Percentiles rank a stretch among this genome's conserved stretches.
These are phyloP conservation scores for Leucogyrophana mollusca DNA, from an alignment of 768 basidiomycete genomes.

Conservation along the genomic window DNA sequence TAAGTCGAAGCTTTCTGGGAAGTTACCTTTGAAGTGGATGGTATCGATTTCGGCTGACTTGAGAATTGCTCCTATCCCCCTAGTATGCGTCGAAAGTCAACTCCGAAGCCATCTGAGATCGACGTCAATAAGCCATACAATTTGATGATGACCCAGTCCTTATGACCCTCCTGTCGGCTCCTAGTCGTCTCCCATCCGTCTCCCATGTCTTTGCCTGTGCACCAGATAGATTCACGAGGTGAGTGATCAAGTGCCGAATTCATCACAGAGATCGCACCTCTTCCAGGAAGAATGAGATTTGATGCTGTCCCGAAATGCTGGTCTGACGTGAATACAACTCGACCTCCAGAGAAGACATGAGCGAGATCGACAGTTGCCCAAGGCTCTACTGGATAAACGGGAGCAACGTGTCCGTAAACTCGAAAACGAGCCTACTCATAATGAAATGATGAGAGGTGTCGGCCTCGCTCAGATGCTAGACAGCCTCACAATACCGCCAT, in stretches of 20 bases:
- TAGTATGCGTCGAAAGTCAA: slow-evolving; percentile 21
- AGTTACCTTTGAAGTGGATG: background rate
- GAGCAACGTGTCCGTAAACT: slow-evolving; percentile 78
- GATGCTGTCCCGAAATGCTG: slow-evolving; percentile 95
- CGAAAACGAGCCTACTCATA: slow-evolving; percentile 79
- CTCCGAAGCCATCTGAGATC: background rate
- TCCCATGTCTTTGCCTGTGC: slow-evolving; percentile 81
- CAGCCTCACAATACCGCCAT: slow-evolving; percentile 86
- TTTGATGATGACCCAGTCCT: slow-evolving; percentile 89
- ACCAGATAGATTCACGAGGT: background rate
- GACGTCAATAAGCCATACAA: slow-evolving; percentile 56
- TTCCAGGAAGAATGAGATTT: slow-evolving; percentile 88
- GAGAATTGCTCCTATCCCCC: slow-evolving; percentile 48
- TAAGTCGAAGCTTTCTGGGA: background rate
- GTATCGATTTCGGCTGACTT: background rate
- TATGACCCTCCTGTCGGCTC: slow-evolving; percentile 75
- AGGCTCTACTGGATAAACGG: slow-evolving; percentile 54
- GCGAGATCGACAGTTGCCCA: slow-evolving; percentile 75
- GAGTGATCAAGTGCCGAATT: background rate
- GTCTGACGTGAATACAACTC: slow-evolving; percentile 82
- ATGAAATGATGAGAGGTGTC: slow-evolving; percentile 2
- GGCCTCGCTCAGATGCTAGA: background rate
- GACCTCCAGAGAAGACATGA: slow-evolving; percentile 86
- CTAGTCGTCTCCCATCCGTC: slow-evolving; percentile 99
- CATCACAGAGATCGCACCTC: slow-evolving; percentile 43